Base-by-base conservation (phyloP, 2,329 filamentous ascomycete species). In the Fusarium ramigenum region DNA sequence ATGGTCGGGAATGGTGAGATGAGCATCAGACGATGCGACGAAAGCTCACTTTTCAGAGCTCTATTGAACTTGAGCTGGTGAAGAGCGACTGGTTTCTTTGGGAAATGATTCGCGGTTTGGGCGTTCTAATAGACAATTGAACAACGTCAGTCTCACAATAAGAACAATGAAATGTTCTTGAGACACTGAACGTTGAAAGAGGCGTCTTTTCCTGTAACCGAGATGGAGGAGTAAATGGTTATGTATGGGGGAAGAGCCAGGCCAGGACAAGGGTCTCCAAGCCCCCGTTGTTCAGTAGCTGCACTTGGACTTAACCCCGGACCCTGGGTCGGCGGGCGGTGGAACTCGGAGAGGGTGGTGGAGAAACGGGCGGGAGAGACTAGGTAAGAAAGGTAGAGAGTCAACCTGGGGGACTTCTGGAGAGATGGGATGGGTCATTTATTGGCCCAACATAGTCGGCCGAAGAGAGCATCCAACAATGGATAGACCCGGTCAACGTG, bases 171-270 rank as follows among this genome's bases (percentile, higher is more conserved):
- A 61, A 57, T 57, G 44, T 34, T 49, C 50, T 59, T n/a, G 18
- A 72, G 58, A 63, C 32, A 66, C 56, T 47, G 42, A 61, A 74
- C 66, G 59, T 71, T 67, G 63, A 68, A 70, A 63, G 50, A 75
- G 63, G 47, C 73, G 44, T 67, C 60, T 50, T 62, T 60, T 72
- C 53, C 53, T 25, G 53, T 25, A 60, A 53, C 63, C 49, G 63
- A 67, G 53, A 76, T 76, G 76, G 76, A 78, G 65, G 73, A 78
- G 69, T 52, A 72, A 66, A 65, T 73, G 63, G 61, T 78, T 78
- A 78, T 75, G 76, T 78, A 78, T 76, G 66, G 73, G 73, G 69
- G 72, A 74, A 32, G 66, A 52, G 53, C 69, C 64, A 49, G 73
- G 53, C 69, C 64, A 49, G 73, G 66, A 73, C 70, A 73, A 72